These are phyloP conservation scores for Fusarium haematococcum DNA, from an alignment of 2,329 filamentous ascomycete species.

Conservation along the genomic window DNA sequence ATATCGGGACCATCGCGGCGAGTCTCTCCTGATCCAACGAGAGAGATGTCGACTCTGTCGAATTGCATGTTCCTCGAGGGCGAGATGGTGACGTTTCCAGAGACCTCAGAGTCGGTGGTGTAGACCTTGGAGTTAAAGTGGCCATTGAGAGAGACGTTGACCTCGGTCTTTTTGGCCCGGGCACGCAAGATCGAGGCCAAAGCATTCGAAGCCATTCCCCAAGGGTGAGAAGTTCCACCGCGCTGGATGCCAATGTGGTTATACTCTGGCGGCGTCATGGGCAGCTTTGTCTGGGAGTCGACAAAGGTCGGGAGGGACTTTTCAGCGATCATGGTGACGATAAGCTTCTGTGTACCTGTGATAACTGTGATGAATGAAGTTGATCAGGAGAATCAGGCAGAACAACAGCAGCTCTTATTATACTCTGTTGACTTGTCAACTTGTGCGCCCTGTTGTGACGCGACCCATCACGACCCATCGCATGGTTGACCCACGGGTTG, in stretches of 20 bases:
- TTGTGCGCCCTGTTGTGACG: slow-evolving; percentile 33
- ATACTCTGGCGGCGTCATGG: slow-evolving; percentile 27
- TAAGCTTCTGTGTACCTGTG: neutral
- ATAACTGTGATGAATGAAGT: neutral
- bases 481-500: slow-evolving; percentile 25
- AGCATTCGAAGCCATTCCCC: slow-evolving; percentile 17
- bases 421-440: neutral
- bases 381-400: neutral
- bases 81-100: slow-evolving; percentile 31
- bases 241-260: slow-evolving; percentile 29
- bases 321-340: slow-evolving; percentile 21
- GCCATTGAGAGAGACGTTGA: slow-evolving; percentile 25
- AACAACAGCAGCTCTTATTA: slow-evolving; percentile 5
- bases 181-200: slow-evolving; percentile 16
- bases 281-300: slow-evolving; percentile 27
- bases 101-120: slow-evolving; percentile 39
- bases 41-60: slow-evolving; percentile 28
- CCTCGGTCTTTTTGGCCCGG: slow-evolving; percentile 25
- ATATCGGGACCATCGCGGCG: slow-evolving; percentile 37
- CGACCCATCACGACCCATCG: slow-evolving; percentile 28
- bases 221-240: slow-evolving; percentile 16
- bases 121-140: slow-evolving; percentile 43
- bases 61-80: slow-evolving; percentile 30
- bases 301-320: slow-evolving; percentile 16
- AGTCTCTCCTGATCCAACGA: slow-evolving; percentile 32